Evolutionary conservation across 441 rosid species (phyloP), one percentile per base, ranked within the genome.

Genomic region (Francoa sonchifolia): DNA sequence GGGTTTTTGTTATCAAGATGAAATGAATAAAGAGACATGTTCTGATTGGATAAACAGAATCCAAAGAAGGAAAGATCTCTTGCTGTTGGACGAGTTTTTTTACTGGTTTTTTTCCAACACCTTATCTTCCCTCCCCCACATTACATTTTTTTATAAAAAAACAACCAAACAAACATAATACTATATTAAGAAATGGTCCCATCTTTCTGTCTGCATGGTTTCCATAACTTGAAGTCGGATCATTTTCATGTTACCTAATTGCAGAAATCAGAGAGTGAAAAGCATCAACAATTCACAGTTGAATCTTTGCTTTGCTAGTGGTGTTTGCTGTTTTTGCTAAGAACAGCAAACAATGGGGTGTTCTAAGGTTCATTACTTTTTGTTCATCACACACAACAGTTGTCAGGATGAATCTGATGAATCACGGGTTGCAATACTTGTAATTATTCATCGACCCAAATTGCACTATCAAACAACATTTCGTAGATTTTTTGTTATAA

Each of bases 121-220:
- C 78, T 72, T 72, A 65, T 68, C 74, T 62, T 65, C 52, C 54
- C 66, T 52, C 36, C 74, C 67, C 70, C 69, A 56, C 69, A 8
- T 36, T 50, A 39, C 52, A 44, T 64, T 61, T 52, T 1, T 46
- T 28, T 12, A 19, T 17, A 14, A 9, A 15, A n/a, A 28, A 21
- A 12, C 10, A 30, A 26, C 2, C 16, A 18, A 39, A 49, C 23
- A 15, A 45, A 33, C 14, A 39, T 1, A 19, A 9, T 2, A 23
- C 30, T 44, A n/a, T 28, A 33, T 32, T 41, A 39, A 8, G 14
- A 41, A 10, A 48, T 59, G 67, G 67, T 36, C 70, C 64, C 50
- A 21, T 14, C 5, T 52, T 32, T 54, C 13, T 25, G 12, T 43
- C 40, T 33, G 7, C 66, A 52, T 65, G 63, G 46, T 61, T 54